Evolutionary conservation across 1,139 yeast species (phyloP).

Genomic region (Candida neerlandica): DNA sequence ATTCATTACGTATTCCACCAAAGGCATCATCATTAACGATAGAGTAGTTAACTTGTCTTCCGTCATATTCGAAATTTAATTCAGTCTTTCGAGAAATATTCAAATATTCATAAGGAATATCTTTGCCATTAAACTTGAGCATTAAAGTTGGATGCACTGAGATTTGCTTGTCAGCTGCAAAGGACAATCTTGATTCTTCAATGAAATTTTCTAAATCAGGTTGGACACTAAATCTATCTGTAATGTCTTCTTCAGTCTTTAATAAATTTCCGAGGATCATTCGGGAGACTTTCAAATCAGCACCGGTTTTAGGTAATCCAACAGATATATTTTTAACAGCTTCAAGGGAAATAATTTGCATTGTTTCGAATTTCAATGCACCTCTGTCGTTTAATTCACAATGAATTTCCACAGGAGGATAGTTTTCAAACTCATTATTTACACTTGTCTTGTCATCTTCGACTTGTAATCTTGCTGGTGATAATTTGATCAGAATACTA

Average conservation of each 20-base stretch:
- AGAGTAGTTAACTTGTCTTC: constrained; percentile 44
- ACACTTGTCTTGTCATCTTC: constrained; percentile 19
- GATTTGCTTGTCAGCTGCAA: constrained; percentile 38
- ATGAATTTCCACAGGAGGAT: constrained; percentile 61
- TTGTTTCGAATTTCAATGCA: constrained; percentile 41
- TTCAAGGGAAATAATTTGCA: constrained; percentile 50
- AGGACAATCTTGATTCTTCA: constrained; percentile 37
- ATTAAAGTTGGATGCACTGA: constrained; percentile 41
- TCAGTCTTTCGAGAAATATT: constrained; percentile 45
- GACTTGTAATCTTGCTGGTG: constrained; percentile 43
- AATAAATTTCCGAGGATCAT: constrained; percentile 41
- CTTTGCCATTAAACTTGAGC: constrained; percentile 36
- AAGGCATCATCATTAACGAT: constrained; percentile 58
- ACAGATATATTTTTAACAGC: constrained; percentile 46
- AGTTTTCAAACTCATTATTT: constrained; percentile 12
- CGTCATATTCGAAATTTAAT: constrained; percentile 39
- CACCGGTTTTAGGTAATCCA: constrained; percentile 38
- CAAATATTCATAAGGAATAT: constrained; percentile 46
- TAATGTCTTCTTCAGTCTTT: neutral
- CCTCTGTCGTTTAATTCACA: constrained; percentile 43
- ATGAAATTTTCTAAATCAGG: constrained; percentile 51
- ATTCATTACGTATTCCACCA: constrained; percentile 56
- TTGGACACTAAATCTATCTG: constrained; percentile 34
- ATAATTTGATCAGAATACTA: constrained; percentile 48
- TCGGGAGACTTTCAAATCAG: constrained; percentile 51